Base-by-base conservation (phyloP, 805 yeast genomes). In the Maudiozyma saulgeensis region DNA sequence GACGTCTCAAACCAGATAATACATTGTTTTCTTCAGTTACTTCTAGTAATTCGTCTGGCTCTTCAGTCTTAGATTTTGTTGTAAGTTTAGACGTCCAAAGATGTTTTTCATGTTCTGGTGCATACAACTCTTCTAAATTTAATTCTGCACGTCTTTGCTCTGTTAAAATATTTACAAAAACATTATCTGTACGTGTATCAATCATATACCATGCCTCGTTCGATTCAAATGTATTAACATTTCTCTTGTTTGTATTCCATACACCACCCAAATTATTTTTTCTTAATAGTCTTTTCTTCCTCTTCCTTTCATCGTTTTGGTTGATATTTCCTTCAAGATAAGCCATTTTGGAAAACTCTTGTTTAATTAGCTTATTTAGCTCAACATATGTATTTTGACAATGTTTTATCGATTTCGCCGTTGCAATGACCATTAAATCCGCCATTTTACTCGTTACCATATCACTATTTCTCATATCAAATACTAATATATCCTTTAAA, bases 191-290 rank as follows among this genome's bases (percentile, higher is more conserved):
- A 26, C 74, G 71, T 45, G 87, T 76, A 57, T 87, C 88, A 44
- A 89, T 71, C 77, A 87, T 79, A 21, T 87, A 80, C 98, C 98
- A 90, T 25, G 86, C 77, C 56, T 87, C 88, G 4, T 67, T 76
- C 76, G 48, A 79, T 70, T 38, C 82, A 81, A 16, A 25, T 11
- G 21, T 21, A 34, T 21, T 41, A 32, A 60, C 75, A 77, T 52
- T 78, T 76, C 54, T 77, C 77, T 3, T 34, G 4, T 25, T 77
- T 0, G 80, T 75, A 49, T 75, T 71, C 5, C 49, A 47, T 9
- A 76, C 73, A 12, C 73, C 73, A n/a, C 73, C 69, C 57, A 78
- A 78, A 46, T 81, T 75, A 19, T 83, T 81, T 41, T 61, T 66
- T 62, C 75, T 76, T 39, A 72, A 73, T 51, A 81, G 61, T 51